These are phyloP conservation scores for Podaxis sp. DNA, from an alignment of 768 basidiomycete genomes.

Conservation along the genomic window DNA sequence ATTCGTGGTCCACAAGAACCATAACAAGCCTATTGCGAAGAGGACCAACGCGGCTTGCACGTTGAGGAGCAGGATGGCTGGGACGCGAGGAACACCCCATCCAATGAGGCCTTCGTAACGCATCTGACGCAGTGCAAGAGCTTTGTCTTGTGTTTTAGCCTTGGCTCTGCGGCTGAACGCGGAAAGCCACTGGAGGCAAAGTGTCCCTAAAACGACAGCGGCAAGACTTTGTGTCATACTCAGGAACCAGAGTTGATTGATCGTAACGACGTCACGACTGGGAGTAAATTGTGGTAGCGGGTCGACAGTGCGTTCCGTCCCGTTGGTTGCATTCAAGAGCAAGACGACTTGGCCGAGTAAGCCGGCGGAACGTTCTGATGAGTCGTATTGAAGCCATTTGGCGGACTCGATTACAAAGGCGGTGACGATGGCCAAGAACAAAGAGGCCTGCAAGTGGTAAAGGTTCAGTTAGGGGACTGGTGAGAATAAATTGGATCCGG, in stretches of 20 bases:
- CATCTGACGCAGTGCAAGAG: slow-evolving; percentile 24
- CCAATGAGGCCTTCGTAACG: slow-evolving; percentile 28
- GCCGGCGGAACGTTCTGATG: not conserved
- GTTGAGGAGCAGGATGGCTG: slow-evolving; percentile 28
- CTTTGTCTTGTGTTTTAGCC: slow-evolving; percentile 18
- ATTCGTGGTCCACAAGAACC: slow-evolving; percentile 28
- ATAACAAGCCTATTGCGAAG: slow-evolving; percentile 29
- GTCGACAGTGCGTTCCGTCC: not conserved
- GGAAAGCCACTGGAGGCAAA: slow-evolving; percentile 26
- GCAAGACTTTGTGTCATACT: slow-evolving; percentile 21
- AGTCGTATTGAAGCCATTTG: not conserved
- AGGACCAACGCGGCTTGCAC: slow-evolving; percentile 30
- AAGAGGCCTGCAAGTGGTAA: slow-evolving; percentile 3
- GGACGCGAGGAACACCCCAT: slow-evolving; percentile 30
- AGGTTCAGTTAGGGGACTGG: not conserved
- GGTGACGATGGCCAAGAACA: slow-evolving; percentile 12
- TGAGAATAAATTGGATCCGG: not conserved
- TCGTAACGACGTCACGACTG: not conserved
- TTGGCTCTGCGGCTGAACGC: slow-evolving; percentile 20
- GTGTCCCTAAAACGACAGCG: slow-evolving; percentile 20
- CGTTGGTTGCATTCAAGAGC: not conserved
- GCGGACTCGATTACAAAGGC: slow-evolving; percentile 12
- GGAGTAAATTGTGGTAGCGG: not conserved
- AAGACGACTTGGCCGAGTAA: not conserved
- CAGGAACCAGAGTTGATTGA: slow-evolving; percentile 23